Evolutionary conservation across 345 rosid genomes (phyloP), one percentile per base, ranked within the genome.

Genomic region (Turnera subulata): DNA sequence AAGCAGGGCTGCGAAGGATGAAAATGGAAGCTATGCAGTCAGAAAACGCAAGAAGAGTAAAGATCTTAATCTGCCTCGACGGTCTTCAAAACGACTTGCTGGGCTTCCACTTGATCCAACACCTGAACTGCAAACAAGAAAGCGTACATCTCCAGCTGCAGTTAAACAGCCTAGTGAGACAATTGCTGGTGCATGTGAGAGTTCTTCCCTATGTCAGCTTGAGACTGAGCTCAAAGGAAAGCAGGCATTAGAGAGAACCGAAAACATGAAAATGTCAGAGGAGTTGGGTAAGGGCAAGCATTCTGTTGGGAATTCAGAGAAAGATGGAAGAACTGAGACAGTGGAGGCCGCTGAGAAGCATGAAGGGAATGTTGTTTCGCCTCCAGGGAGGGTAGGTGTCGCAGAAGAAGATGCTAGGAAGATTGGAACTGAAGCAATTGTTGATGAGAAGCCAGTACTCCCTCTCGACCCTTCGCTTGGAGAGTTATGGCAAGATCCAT

Each of bases 71-170:
- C 49, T 75, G 53, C 79, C 92, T 40, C 82, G 87, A 26, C 78
- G 96, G 55, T 66, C 89, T 65, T 94, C 99, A 65, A 90, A 82
- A 71, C 82, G 97, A 18, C 90, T 94, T 62, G 91, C 99, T 70
- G 97, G 96, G 43, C 59, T 89, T 56, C 81, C 82, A 45, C 86
- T 81, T 55, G 83, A 88, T 63, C 84, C 84, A 23, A 67, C 69
- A 33, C 82, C 84, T 56, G 92, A 87, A 70, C 71, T 82, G 32
- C 67, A 78, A 64, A 73, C 58, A 53, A 59, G n/a, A n/a, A n/a
- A 66, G 38, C 73, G 85, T 62, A 79, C 63, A 29, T 72, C 61
- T 62, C 75, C 52, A 78, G 59, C 66, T 59, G 62, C 61, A 33
- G 62, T 38, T 61, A 78, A 71, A 55, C 75, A 60, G 53, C 55